Evolutionary conservation across 1,139 yeast species (phyloP).

Genomic region (Yamadazyma diospyri): DNA sequence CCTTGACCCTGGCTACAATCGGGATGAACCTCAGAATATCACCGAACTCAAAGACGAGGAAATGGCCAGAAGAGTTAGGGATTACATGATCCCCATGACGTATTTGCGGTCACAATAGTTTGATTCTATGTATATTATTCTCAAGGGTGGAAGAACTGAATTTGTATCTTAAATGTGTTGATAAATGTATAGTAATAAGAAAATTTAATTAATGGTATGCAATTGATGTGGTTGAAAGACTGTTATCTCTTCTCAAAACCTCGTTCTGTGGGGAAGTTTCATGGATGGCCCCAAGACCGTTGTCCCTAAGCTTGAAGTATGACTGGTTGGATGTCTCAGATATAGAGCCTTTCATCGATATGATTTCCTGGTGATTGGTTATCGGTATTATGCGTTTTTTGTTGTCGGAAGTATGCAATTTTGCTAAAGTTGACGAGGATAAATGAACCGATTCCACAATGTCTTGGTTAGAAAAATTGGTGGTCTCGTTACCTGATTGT

Average conservation of each 20-base stretch:
- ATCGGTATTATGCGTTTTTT: background rate
- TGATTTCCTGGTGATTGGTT: slow-evolving; percentile 15
- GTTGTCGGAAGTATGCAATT: slow-evolving; percentile 1
- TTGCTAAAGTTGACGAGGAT: slow-evolving; percentile 5
- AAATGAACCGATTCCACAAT: slow-evolving; percentile 10
- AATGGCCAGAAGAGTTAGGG: slow-evolving; percentile 31
- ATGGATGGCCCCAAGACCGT: slow-evolving; percentile 4
- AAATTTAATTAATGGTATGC: background rate
- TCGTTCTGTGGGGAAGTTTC: background rate
- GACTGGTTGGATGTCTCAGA: slow-evolving; percentile 9
- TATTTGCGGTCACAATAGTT: slow-evolving; percentile 12
- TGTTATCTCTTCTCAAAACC: slow-evolving; percentile 11
- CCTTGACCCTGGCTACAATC: slow-evolving; percentile 32
- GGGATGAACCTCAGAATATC: slow-evolving; percentile 12
- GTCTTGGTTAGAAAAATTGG: slow-evolving; percentile 10
- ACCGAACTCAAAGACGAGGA: slow-evolving; percentile 28
- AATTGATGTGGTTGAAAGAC: slow-evolving; percentile 10
- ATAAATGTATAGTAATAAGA: slow-evolving; percentile 3
- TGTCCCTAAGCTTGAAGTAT: slow-evolving; percentile 3
- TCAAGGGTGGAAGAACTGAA: no score
- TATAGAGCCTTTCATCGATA: slow-evolving; percentile 24
- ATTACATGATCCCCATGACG: slow-evolving; percentile 38
- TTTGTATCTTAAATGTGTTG: slow-evolving; percentile 1
- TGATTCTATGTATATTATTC: slow-evolving; percentile 5
- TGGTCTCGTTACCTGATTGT: background rate